These are phyloP conservation scores for Globisporangium rhizosaccharum DNA, from an alignment of 352 stramenopile species.

Conservation along the genomic window DNA sequence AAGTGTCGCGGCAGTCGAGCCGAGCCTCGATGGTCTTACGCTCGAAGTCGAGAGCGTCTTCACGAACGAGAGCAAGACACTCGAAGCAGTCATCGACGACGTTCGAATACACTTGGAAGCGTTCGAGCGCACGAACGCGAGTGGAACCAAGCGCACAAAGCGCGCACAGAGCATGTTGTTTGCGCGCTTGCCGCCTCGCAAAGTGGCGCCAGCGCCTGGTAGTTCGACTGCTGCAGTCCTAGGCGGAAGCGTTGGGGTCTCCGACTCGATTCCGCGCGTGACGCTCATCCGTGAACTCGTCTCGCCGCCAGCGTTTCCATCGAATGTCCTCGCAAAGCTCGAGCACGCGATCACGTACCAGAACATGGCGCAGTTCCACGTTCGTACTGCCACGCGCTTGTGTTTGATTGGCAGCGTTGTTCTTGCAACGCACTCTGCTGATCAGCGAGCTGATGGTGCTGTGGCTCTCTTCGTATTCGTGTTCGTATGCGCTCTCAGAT, in stretches of 20 bases:
- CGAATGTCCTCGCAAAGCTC: slow-evolving; percentile 36
- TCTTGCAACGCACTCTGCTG: not conserved
- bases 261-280: slow-evolving; percentile 29
- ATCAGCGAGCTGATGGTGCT: not conserved
- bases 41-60: slow-evolving; percentile 8
- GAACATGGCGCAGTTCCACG: slow-evolving; percentile 56
- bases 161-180: slow-evolving; percentile 29
- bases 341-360: slow-evolving; percentile 60
- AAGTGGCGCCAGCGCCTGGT: slow-evolving; percentile 3
- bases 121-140: slow-evolving; percentile 10
- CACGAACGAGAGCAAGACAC: slow-evolving; percentile 12
- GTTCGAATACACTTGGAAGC: slow-evolving; percentile 24
- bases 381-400: slow-evolving; percentile 15
- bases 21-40: slow-evolving; percentile 6
- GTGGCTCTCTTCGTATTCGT: not conserved
- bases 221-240: not conserved
- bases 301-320: slow-evolving; percentile 33
- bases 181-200: slow-evolving; percentile 27
- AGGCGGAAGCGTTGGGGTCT: slow-evolving; percentile 3
- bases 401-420: not conserved
- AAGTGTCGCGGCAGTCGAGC: not conserved
- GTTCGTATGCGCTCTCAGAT: slow-evolving; percentile 29
- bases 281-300: slow-evolving; percentile 57
- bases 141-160: slow-evolving; percentile 12
- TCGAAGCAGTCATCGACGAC: slow-evolving; percentile 22